phyloP scores from a whole-genome alignment of 1,139 yeast species.

The Taiozyma sp. region DNA sequence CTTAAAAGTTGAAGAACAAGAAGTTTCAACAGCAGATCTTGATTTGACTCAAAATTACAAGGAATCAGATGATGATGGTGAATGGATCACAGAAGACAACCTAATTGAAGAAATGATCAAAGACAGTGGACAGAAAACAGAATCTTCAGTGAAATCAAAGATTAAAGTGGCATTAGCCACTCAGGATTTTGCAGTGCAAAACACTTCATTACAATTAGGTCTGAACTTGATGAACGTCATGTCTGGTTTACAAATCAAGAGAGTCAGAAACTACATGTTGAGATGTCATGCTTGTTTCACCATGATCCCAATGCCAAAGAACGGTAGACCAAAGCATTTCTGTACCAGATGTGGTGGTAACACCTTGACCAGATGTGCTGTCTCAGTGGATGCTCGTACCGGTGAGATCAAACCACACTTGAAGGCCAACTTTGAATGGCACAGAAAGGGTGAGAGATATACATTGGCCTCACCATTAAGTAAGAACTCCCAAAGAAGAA shows the following conservation, averaged over 20 bases:
- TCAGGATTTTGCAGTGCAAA: constrained; percentile 97
- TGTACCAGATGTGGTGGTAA: constrained; percentile 90
- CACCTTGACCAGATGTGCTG: constrained; percentile 86
- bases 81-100: constrained; percentile 94
- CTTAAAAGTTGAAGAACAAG: constrained; percentile 13
- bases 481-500: constrained; percentile 54
- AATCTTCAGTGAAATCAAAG: constrained; percentile 26
- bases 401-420: constrained; percentile 90
- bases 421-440: constrained; percentile 92
- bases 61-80: constrained; percentile 76
- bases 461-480: constrained; percentile 73
- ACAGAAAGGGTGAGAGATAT: constrained; percentile 78
- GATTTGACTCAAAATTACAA: constrained; percentile 41
- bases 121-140: constrained; percentile 50
- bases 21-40: not conserved
- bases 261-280: constrained; percentile 87
- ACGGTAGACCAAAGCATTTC: constrained; percentile 77
- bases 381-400: constrained; percentile 70
- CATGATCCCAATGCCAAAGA: constrained; percentile 70
- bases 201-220: constrained; percentile 89
- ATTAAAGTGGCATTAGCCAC: constrained; percentile 82
- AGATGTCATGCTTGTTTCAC: constrained; percentile 97
- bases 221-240: constrained; percentile 78
- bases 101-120: constrained; percentile 62
- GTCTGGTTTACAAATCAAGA: constrained; percentile 80